Conservation (phyloP, 768 basidiomycete species). For the Termitomyces titanicus region DNA sequence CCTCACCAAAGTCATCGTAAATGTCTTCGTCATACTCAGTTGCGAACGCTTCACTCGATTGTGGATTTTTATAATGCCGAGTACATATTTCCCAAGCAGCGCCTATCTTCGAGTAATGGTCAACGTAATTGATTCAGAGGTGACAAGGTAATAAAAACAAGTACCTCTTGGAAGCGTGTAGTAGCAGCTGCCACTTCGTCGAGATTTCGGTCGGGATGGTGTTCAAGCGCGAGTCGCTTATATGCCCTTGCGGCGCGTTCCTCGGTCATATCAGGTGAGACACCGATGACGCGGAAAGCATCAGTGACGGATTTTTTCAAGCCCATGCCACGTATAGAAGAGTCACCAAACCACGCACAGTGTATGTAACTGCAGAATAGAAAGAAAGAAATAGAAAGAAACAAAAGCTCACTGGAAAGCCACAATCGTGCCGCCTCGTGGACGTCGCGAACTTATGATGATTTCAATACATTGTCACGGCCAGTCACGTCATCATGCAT, state of each 20-base stretch:
- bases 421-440: slow-evolving; percentile 6
- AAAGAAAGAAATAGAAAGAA: not conserved
- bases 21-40: not conserved
- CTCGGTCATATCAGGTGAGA: slow-evolving; percentile 21
- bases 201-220: slow-evolving; percentile 32
- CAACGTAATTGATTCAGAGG: slow-evolving; percentile 5
- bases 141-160: slow-evolving; percentile 2
- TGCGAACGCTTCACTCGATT: slow-evolving; percentile 20
- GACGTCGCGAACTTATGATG: not conserved
- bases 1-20: slow-evolving; percentile 20
- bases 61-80: slow-evolving; percentile 31
- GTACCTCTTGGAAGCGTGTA: slow-evolving; percentile 31
- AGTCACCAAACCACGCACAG: not conserved
- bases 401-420: not conserved
- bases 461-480: slow-evolving; percentile 5
- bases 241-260: slow-evolving; percentile 25
- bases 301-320: slow-evolving; percentile 24
- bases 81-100: slow-evolving; percentile 32
- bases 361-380: not conserved
- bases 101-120: slow-evolving; percentile 27
- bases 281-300: slow-evolving; percentile 24
- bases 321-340: slow-evolving; percentile 13
- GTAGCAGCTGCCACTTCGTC: slow-evolving; percentile 25
- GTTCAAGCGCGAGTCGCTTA: slow-evolving; percentile 26
- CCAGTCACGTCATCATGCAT: slow-evolving; percentile 1